Conservation (phyloP, 805 yeast genomes). For the Ogataea nitratoaversa region DNA sequence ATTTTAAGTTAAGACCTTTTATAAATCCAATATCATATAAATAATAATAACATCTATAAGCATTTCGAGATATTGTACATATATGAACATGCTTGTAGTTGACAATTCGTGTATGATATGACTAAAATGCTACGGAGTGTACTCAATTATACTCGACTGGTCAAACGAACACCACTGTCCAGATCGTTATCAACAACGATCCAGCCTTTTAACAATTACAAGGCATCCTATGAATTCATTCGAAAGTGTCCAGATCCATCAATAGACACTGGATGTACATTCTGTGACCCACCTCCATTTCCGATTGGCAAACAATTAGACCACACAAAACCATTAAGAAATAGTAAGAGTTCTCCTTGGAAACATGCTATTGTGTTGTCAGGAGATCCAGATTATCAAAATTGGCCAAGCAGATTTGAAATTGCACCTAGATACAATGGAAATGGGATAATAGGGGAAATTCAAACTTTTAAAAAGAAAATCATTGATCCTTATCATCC, state of each 20-base stretch:
- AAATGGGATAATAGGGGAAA: slow-evolving; percentile 36
- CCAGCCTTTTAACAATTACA: background rate
- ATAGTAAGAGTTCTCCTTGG: slow-evolving; percentile 48
- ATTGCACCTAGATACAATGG: slow-evolving; percentile 31
- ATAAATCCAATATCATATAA: too few relatives aligned
- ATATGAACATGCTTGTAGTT: too few relatives aligned
- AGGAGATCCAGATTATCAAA: slow-evolving; percentile 33
- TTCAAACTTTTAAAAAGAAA: slow-evolving; percentile 32
- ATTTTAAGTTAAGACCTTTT: too few relatives aligned
- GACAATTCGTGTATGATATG: too few relatives aligned
- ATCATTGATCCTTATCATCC: slow-evolving; percentile 44
- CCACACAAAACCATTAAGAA: slow-evolving; percentile 34
- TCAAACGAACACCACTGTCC: background rate
- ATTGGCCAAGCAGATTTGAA: slow-evolving; percentile 52
- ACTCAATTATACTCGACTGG: too few relatives aligned
- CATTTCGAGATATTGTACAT: too few relatives aligned
- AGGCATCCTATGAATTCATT: slow-evolving; percentile 8
- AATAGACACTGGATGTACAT: slow-evolving; percentile 60
- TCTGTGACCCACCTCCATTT: slow-evolving; percentile 40
- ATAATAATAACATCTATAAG: too few relatives aligned
- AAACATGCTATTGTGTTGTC: slow-evolving; percentile 54
- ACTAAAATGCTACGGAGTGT: too few relatives aligned
- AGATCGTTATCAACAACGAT: background rate
- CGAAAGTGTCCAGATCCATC: slow-evolving; percentile 45
- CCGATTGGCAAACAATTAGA: slow-evolving; percentile 43